These are phyloP conservation scores for Glycyrrhiza uralensis DNA, from an alignment of 306 rosid genomes.

Conservation along the genomic window DNA sequence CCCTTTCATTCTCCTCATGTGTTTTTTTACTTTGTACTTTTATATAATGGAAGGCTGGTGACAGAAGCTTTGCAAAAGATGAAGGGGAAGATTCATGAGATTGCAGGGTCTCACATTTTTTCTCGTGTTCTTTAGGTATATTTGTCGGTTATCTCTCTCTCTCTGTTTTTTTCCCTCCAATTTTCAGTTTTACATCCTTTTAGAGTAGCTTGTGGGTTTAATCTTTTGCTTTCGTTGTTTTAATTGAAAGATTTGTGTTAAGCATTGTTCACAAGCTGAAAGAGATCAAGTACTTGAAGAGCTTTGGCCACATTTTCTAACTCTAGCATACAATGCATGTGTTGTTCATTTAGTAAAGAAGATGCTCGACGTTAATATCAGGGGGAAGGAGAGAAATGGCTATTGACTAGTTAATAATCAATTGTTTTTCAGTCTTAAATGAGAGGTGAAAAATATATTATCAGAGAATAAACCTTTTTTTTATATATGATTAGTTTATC, in stretches of 20 bases:
- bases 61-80: constrained; percentile 78
- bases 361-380: constrained; percentile 89
- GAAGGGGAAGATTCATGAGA: constrained; percentile 96
- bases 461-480: too few species aligned
- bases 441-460: too few species aligned
- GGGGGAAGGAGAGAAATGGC: too few species aligned
- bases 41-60: constrained; percentile 49
- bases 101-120: constrained; percentile 82
- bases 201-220: constrained; percentile 14
- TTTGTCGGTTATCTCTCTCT: background rate
- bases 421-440: too few species aligned
- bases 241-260: constrained; percentile 68
- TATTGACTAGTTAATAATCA: too few species aligned
- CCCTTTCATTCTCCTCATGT: background rate
- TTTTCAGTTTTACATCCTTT: background rate
- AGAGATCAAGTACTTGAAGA: constrained; percentile 80
- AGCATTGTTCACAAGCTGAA: constrained; percentile 78
- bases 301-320: constrained; percentile 78
- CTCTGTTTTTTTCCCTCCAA: too few species aligned
- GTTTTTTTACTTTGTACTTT: background rate
- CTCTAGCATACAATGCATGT: constrained; percentile 67
- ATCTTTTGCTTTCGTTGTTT: constrained; percentile 19
- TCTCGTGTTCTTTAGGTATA: constrained; percentile 93
- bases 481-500: too few species aligned
- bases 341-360: constrained; percentile 88